Conservation (phyloP, 768 basidiomycete genomes). For the Tylopilus plumbeoviolaceoides region DNA sequence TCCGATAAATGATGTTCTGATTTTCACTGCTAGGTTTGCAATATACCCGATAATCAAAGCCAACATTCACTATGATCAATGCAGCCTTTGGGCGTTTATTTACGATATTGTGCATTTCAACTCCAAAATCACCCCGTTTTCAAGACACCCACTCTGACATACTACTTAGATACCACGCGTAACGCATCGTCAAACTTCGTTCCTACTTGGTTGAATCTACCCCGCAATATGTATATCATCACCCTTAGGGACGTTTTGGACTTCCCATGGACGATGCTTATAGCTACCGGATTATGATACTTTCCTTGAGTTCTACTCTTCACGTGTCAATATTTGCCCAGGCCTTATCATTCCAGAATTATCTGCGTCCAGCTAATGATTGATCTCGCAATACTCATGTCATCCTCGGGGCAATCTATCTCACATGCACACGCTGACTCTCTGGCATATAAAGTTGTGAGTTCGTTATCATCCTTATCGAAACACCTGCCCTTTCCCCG, state of each 20-base stretch:
- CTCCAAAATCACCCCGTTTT: slow-evolving; percentile 1
- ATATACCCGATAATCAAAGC: slow-evolving; percentile 45
- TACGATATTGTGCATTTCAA: slow-evolving; percentile 4
- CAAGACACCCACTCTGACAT: slow-evolving; percentile 3
- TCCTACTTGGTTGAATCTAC: slow-evolving; percentile 10
- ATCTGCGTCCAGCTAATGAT: neutral
- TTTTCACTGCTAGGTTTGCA: slow-evolving; percentile 45
- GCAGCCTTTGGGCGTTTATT: slow-evolving; percentile 1
- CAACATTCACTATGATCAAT: slow-evolving; percentile 24
- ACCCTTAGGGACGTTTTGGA: slow-evolving; percentile 16
- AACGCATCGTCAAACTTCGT: slow-evolving; percentile 5
- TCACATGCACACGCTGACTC: neutral
- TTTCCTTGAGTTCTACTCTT: slow-evolving; percentile 1
- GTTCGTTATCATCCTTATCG: neutral
- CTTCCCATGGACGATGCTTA: slow-evolving; percentile 12
- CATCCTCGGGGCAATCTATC: neutral
- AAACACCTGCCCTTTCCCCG: neutral
- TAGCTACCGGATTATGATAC: slow-evolving; percentile 1
- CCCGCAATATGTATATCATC: slow-evolving; percentile 16
- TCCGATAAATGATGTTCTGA: slow-evolving; percentile 8
- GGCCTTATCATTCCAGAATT: neutral
- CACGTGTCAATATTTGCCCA: slow-evolving; percentile 5
- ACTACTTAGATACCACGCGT: slow-evolving; percentile 19
- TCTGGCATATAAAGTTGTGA: slow-evolving; percentile 4
- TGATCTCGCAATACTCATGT: neutral